Base-by-base conservation (phyloP, 192 early-diverging fungal species). In the Glomus cerebriforme region DNA sequence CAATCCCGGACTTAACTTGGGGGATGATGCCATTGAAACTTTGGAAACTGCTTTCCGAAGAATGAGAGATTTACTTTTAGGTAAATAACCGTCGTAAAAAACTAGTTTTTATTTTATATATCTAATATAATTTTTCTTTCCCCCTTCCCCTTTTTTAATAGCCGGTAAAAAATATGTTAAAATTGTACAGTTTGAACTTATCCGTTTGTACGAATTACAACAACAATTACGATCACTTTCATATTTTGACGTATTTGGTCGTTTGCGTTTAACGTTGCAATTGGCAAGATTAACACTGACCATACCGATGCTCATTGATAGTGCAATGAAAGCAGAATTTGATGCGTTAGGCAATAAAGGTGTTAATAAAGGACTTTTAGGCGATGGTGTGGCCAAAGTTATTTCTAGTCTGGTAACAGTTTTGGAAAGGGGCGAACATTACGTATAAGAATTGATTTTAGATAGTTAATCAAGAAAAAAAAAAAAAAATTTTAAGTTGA, bases 121-220 rank as follows among this genome's bases (percentile, higher is more conserved):
- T n/a, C n/a, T n/a, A n/a, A n/a, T 63, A 22, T 60, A 17, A 59
- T 35, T 22, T 5, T 15, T 8, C 9, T n/a, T 17, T 27, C 29
- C 5, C 32, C 12, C 43, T 58, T 34, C 19, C 29, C 10, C 26
- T 27, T 17, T 73, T 27, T 60, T 64, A 54, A 64, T 83, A 90
- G 89, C 87, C 19, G 86, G 86, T 37, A 86, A 88, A 60, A 88
- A 90, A 66, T 90, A 90, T 58, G 83, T 88, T 75, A 86, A 87
- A 66, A 79, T 90, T 34, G 85, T 88, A 1, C 89, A 88, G 66
- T 88, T 87, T 75, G 86, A 90, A 32, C 79, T 90, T 1, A 86
- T 88, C 63, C 84, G 86, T 27, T 72, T 90, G 13, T 88, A 87
- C 7, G 89, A 90, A 22, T 74, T 88, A 45, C 87, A 90, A 77